These are phyloP conservation scores for Candida oleophila DNA, from an alignment of 805 yeast species.

Conservation along the genomic window DNA sequence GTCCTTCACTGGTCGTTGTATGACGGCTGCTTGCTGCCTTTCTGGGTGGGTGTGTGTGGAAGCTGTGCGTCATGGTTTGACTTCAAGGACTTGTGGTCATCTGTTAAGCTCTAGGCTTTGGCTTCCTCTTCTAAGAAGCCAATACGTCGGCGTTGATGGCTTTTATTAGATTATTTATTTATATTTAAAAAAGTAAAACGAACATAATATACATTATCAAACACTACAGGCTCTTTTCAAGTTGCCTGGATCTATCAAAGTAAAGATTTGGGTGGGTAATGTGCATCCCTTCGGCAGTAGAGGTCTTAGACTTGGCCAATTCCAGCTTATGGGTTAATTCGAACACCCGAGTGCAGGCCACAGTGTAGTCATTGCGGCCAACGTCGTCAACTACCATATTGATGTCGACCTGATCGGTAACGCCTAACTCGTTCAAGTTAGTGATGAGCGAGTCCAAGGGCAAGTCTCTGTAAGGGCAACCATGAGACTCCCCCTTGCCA, in stretches of 20 bases:
- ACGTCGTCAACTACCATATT: constrained; percentile 67
- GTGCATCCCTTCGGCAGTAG: constrained; percentile 50
- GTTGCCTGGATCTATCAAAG: constrained; percentile 70
- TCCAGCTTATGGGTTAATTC: constrained; percentile 62
- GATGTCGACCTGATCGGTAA: constrained; percentile 56
- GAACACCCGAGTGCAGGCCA: constrained; percentile 88
- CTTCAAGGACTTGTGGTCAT: constrained; percentile 33
- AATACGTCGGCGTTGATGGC: too few relatives aligned
- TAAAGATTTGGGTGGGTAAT: constrained; percentile 87
- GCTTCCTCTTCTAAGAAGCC: background rate
- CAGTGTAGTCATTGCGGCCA: constrained; percentile 67
- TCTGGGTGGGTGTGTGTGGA: constrained; percentile 49
- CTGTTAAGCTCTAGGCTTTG: constrained; percentile 22
- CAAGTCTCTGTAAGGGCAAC: constrained; percentile 88
- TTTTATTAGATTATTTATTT: background rate
- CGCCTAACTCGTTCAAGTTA: constrained; percentile 62
- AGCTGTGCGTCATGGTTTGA: constrained; percentile 45
- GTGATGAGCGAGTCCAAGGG: constrained; percentile 58
- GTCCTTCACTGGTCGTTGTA: constrained; percentile 45
- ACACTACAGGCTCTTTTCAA: constrained; percentile 31
- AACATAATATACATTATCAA: too few relatives aligned
- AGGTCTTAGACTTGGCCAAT: constrained; percentile 35
- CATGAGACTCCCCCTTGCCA: constrained; percentile 69
- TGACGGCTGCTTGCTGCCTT: constrained; percentile 44
- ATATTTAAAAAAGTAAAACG: background rate